Conservation (phyloP, 176 grass and related monocot genomes). For the Aegilops longissima region DNA sequence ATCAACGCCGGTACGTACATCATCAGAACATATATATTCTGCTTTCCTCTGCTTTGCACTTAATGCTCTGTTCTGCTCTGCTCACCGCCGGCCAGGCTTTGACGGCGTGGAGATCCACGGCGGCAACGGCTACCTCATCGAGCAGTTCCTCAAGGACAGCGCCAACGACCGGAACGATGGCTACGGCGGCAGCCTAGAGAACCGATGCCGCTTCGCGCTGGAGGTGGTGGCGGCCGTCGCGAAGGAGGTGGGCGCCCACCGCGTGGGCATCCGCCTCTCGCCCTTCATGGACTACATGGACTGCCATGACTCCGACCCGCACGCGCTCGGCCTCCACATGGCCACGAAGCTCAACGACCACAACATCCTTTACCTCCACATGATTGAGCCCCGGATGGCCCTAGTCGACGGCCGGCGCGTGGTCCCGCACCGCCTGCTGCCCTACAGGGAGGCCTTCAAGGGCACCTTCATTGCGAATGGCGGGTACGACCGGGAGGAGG, state of each 20-base stretch:
- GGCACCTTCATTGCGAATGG: not conserved
- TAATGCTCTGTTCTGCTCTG: no score
- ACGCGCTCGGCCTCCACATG: not conserved
- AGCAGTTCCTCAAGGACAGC: constrained; percentile 29
- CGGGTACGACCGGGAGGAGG: constrained; percentile 18
- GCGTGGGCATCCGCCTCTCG: constrained; percentile 7
- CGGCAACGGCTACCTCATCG: constrained; percentile 5
- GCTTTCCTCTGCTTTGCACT: no score
- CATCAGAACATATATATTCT: no score
- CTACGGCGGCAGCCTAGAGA: constrained; percentile 4
- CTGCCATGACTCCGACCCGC: not conserved
- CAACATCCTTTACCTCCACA: constrained; percentile 5
- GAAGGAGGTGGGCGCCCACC: not conserved
- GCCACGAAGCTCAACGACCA: not conserved
- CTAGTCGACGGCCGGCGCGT: not conserved
- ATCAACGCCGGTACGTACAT: constrained; percentile 40
- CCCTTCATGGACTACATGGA: constrained; percentile 17
- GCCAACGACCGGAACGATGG: not conserved
- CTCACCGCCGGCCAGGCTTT: not conserved
- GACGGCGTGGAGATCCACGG: constrained; percentile 23
- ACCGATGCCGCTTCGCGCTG: not conserved
- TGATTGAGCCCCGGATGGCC: not conserved
- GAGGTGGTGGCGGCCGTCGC: not conserved
- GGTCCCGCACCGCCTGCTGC: not conserved
- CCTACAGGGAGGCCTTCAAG: not conserved